Evolutionary conservation across 2,329 filamentous ascomycete genomes (phyloP), one percentile per base, ranked within the genome.

Genomic region (Coniochaeta prunicola): DNA sequence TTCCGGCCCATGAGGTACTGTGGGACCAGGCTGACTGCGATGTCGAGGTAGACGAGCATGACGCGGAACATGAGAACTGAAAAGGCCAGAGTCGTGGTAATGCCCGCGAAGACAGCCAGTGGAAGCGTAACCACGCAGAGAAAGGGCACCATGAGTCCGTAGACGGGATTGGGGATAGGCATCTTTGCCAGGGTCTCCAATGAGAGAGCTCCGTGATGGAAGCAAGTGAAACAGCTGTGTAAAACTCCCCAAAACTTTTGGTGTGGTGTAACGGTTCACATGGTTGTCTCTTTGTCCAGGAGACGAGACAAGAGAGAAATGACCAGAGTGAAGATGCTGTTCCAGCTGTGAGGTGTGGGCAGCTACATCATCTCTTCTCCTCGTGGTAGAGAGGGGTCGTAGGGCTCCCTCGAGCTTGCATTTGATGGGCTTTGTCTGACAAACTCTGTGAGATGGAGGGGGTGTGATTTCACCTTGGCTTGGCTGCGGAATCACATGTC

Each of bases 51-150:
- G 59, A 88, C 80, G 57, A 87, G 67, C 53, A 81, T 73, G 26
- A 86, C 80, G 26, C 86, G 80, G 62, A 87, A 72, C 66, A 83
- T 78, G 55, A 90, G 79, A 36, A 87, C 76, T 38, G 80, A 76
- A 63, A 87, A 82, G 40, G 87, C 84, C 54, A 88, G 64, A 4
- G 77, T 79, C 58, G 86, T 85, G 33, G 87, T 89, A 62, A 88
- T 72, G 62, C 79, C 80, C 57, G 87, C 87, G 58, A 85, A 80
- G 56, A 88, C 68, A 64, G 83, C 78, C 57, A 89, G 77, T 9
- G 87, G 86, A 13, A 88, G 72, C 24, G 85, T 85, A 66, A 87
- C 76, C 62, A 87, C 62, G 66, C 84, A 77, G 63, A 89, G 74
- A 65, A 87, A 78, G n/a, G 85, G 85, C 57, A 87, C 76, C 57